Evolutionary conservation across 1,139 yeast species (phyloP).

Genomic region (Candida labiduridarum): DNA sequence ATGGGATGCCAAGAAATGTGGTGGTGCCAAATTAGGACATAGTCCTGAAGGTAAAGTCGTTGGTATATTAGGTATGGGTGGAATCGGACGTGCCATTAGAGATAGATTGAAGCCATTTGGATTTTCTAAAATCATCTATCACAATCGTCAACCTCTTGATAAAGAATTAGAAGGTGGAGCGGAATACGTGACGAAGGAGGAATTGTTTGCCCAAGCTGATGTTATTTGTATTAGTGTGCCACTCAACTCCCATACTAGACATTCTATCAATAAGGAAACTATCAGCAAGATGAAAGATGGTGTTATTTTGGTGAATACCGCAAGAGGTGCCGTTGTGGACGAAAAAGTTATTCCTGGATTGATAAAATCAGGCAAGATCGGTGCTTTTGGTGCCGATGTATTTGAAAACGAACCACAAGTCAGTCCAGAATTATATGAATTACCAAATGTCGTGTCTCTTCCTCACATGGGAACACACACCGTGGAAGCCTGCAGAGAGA

Average conservation of each 20-base stretch:
- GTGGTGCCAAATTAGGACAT: constrained; percentile 31
- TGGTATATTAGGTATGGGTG: constrained; percentile 78
- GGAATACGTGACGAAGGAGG: constrained; percentile 57
- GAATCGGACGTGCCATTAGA: constrained; percentile 71
- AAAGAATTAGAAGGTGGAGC: constrained; percentile 60
- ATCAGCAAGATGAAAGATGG: constrained; percentile 65
- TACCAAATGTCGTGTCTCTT: constrained; percentile 62
- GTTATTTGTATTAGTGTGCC: constrained; percentile 67
- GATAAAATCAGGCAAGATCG: constrained; percentile 69
- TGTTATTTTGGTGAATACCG: constrained; percentile 66
- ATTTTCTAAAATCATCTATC: constrained; percentile 58
- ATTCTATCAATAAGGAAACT: constrained; percentile 54
- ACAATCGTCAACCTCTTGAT: constrained; percentile 57
- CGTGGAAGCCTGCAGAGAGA: constrained; percentile 53
- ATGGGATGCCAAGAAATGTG: constrained; percentile 48
- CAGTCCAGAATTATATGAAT: constrained; percentile 53
- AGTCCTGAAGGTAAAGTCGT: constrained; percentile 65
- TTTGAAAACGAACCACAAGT: constrained; percentile 81
- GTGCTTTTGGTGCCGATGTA: constrained; percentile 80
- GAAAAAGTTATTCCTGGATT: constrained; percentile 63
- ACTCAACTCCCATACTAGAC: constrained; percentile 58
- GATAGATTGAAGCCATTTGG: constrained; percentile 67
- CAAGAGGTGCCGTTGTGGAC: constrained; percentile 75
- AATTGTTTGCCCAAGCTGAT: constrained; percentile 55
- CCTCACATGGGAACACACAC: constrained; percentile 89